phyloP scores from a whole-genome alignment of 192 early-diverging fungal species.

The Coemansia reversa region DNA sequence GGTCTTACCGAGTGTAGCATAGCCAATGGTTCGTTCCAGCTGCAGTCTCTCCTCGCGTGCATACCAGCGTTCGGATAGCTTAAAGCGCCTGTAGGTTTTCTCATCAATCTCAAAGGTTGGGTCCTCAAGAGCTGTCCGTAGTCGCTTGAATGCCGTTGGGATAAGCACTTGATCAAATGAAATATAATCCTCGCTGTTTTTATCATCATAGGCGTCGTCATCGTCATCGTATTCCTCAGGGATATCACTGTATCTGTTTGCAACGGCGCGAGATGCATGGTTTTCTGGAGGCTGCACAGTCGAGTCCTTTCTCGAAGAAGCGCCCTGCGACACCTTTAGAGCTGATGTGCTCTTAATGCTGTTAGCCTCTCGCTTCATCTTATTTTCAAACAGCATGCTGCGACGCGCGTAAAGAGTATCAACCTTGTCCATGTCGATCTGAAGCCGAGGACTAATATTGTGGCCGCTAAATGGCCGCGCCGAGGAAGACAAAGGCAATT shows the following conservation, averaged over 20 bases:
- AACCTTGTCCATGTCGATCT: constrained; percentile 50
- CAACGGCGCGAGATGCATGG: background rate
- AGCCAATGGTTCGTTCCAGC: constrained; percentile 28
- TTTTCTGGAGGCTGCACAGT: background rate
- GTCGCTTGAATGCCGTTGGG: constrained; percentile 52
- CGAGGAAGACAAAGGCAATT: constrained; percentile 8
- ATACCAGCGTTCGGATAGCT: constrained; percentile 54
- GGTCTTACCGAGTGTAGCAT: constrained; percentile 35
- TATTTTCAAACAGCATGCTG: constrained; percentile 48
- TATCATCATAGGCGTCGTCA: constrained; percentile 10
- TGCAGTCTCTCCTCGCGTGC: constrained; percentile 45
- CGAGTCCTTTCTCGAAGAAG: background rate
- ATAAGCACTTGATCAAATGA: constrained; percentile 55
- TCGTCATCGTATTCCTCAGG: constrained; percentile 11
- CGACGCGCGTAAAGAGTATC: constrained; percentile 39
- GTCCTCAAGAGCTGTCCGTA: constrained; percentile 40
- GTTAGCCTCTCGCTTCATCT: constrained; percentile 28
- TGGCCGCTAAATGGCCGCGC: constrained; percentile 34
- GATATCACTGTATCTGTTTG: constrained; percentile 10
- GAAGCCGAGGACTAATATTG: constrained; percentile 32
- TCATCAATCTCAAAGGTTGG: constrained; percentile 46
- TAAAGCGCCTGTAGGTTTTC: constrained; percentile 47
- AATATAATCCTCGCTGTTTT: constrained; percentile 34
- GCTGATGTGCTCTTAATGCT: background rate
- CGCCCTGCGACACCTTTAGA: background rate